Evolutionary conservation across 2,329 filamentous ascomycete genomes (phyloP).

Genomic region (Paracoccidioides lutzii): DNA sequence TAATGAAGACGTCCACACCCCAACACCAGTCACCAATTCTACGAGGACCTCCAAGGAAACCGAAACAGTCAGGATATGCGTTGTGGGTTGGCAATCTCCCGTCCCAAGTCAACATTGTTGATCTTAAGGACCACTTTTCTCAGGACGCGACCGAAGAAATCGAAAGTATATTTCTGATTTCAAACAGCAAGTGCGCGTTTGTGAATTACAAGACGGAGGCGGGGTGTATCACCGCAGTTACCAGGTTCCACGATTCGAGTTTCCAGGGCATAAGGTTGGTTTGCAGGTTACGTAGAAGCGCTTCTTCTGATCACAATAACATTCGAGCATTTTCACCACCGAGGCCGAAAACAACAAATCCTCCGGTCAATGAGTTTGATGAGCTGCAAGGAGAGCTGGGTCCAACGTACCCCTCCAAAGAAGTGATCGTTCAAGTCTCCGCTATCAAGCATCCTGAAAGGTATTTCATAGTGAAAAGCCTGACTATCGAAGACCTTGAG

Average conservation of each 20-base stretch:
- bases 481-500: conserved; percentile 83
- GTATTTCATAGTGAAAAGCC: conserved; percentile 86
- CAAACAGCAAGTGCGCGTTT: conserved; percentile 94
- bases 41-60: conserved; percentile 53
- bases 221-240: conserved; percentile 62
- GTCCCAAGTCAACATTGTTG: conserved; percentile 66
- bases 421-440: not conserved
- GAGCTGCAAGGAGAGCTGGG: not conserved
- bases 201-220: conserved; percentile 81
- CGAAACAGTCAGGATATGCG: conserved; percentile 64
- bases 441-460: conserved; percentile 47
- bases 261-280: conserved; percentile 79
- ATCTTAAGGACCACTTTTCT: conserved; percentile 82
- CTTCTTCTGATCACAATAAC: conserved; percentile 42
- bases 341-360: conserved; percentile 10
- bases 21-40: conserved; percentile 28
- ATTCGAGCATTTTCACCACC: conserved; percentile 39
- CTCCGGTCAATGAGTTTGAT: not conserved
- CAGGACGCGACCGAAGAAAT: conserved; percentile 60
- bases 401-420: not conserved
- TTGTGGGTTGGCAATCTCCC: conserved; percentile 95
- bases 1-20: conserved; percentile 1
- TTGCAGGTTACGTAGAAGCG: conserved; percentile 55
- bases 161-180: conserved; percentile 84
- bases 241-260: conserved; percentile 76